Evolutionary conservation across 2,329 filamentous ascomycete genomes (phyloP).

Genomic region (Dryadomyces quercus-mongolicae): DNA sequence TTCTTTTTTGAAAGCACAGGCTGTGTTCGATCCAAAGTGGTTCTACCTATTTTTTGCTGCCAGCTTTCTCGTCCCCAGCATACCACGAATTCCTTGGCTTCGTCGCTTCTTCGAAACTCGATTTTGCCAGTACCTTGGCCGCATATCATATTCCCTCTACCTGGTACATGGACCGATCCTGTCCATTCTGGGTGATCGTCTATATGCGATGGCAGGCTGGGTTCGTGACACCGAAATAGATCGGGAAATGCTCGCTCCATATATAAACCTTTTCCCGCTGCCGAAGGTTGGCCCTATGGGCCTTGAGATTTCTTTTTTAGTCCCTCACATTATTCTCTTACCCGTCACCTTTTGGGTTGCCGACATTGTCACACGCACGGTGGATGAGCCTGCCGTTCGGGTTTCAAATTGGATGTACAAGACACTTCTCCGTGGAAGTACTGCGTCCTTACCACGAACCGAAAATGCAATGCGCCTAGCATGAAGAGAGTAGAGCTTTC

Average conservation of each 20-base stretch:
- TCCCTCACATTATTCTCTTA: conserved; percentile 46
- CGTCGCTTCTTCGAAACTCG: conserved; percentile 45
- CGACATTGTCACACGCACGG: conserved; percentile 38
- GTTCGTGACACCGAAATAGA: conserved; percentile 22
- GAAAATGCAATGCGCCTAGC: conserved; percentile 8
- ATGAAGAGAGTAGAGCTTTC: not conserved
- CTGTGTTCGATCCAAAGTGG: conserved; percentile 55
- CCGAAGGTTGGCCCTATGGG: conserved; percentile 45
- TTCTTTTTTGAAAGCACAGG: conserved; percentile 51
- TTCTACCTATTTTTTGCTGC: conserved; percentile 54
- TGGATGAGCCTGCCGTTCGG: conserved; percentile 49
- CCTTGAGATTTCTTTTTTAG: conserved; percentile 46
- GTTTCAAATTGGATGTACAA: conserved; percentile 46
- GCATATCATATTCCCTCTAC: conserved; percentile 51
- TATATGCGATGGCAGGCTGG: conserved; percentile 52
- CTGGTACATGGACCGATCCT: conserved; percentile 52
- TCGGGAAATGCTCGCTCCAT: conserved; percentile 36
- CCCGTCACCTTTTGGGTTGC: conserved; percentile 48
- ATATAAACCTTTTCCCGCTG: conserved; percentile 44
- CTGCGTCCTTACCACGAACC: not conserved
- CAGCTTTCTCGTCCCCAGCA: conserved; percentile 39
- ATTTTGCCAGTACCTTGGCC: conserved; percentile 50
- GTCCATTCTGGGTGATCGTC: conserved; percentile 44
- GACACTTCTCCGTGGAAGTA: conserved; percentile 12
- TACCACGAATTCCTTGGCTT: conserved; percentile 46